These are phyloP conservation scores for Rhodotorula sp. DNA, from an alignment of 1,284 basidiomycete species.

Conservation along the genomic window DNA sequence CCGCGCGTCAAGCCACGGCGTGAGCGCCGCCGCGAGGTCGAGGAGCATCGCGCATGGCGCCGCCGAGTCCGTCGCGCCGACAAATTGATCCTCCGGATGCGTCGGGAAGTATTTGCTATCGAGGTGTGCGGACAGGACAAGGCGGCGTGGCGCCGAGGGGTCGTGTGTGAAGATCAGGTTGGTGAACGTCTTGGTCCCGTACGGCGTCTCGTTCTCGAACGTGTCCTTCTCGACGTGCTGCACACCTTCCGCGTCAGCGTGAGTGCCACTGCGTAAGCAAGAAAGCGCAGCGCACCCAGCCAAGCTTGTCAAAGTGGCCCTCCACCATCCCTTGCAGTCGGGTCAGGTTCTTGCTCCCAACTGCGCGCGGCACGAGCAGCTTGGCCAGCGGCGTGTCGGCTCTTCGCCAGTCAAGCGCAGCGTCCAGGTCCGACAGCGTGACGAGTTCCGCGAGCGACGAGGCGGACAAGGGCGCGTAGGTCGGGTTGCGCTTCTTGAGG, in stretches of 20 bases:
- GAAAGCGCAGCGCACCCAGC: conserved; percentile 20
- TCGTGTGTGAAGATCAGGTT: conserved; percentile 96
- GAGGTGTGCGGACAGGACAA: conserved; percentile 91
- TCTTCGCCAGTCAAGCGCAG: conserved; percentile 39
- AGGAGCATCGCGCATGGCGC: conserved; percentile 92
- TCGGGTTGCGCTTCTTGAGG: conserved; percentile 39
- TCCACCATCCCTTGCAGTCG: conserved; percentile 38
- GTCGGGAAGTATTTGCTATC: conserved; percentile 87
- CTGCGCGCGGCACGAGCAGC: conserved; percentile 43
- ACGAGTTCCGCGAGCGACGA: conserved; percentile 23
- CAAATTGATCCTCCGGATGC: conserved; percentile 75
- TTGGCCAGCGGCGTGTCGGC: conserved; percentile 32
- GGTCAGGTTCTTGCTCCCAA: conserved; percentile 40
- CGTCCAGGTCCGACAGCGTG: conserved; percentile 17
- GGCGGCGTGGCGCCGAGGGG: conserved; percentile 72
- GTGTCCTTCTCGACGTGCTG: conserved; percentile 57
- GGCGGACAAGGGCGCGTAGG: conserved; percentile 33
- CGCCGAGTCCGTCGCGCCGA: conserved; percentile 97
- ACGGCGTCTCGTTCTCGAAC: conserved; percentile 79
- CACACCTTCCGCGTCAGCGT: not conserved
- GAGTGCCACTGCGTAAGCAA: not conserved
- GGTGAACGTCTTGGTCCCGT: conserved; percentile 76
- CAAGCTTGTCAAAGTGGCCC: conserved; percentile 33
- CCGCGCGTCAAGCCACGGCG: conserved; percentile 69
- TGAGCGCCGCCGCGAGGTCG: conserved; percentile 78